Base-by-base conservation (phyloP, 1,139 yeast species). In the Insectozyma bohioensis region DNA sequence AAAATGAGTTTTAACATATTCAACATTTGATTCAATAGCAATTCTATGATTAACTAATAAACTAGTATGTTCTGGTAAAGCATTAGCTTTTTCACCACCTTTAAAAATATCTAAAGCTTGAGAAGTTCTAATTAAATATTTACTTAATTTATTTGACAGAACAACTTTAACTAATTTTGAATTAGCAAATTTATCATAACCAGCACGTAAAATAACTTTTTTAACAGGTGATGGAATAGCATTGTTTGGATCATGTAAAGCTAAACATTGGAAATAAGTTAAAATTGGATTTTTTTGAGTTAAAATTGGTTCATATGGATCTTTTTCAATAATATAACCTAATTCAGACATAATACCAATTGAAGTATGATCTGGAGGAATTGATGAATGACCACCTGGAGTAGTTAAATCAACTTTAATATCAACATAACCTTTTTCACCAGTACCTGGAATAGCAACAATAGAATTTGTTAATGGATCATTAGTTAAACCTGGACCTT, bases 311-410 rank as follows among this genome's bases (percentile, higher is more conserved):
- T 43, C 37, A 40, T 51, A 67, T 2, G 64, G 72, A 42, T 67
- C 66, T 24, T 49, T 45, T 43, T 68, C 75, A 28, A 68, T 57
- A 13, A 55, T 30, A 39, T 48, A 51, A n/a, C 56, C 61, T 44
- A 68, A 58, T 39, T 67, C 71, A n/a, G 67, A 57, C 41, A 63
- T 49, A 33, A 67, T 61, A 23, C 75, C 75, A 44, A 68, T 65
- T 4, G 70, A 54, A 5, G 74, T 67, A 47, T 67, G 73, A 41
- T 63, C 71, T 3, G 74, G 75, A 8, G 74, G 73, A 20, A 63
- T 45, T 5, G 70, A 63, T 2, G 73, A 63, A 41, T 68, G 75
- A 4, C 75, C 75, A 22, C 75, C 75, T 6, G 67, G 67, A 12
- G 71, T 63, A 29, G 54, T 56, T 42, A 68, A 56, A 30, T 58